Evolutionary conservation across 257 asterid genomes (phyloP).

Genomic region (Ballota nigra): DNA sequence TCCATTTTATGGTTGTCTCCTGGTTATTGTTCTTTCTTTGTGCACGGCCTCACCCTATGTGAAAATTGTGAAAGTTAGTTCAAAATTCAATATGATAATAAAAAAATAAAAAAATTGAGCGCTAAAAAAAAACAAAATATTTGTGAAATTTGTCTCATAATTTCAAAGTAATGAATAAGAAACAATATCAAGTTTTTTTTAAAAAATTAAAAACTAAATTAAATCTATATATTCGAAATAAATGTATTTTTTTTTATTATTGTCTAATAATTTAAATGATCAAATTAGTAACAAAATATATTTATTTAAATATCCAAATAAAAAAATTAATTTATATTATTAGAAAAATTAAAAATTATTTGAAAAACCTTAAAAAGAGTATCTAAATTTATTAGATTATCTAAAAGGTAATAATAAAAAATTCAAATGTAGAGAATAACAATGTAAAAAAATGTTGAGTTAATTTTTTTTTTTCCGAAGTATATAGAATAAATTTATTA

Average conservation of each 20-base stretch:
- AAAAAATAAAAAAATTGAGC: no score
- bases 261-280: neutral
- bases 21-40: neutral
- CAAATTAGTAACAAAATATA: neutral
- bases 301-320: neutral
- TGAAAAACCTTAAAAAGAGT: neutral
- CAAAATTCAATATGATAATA: no score
- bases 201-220: neutral
- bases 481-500: no score
- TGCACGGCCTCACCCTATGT: neutral
- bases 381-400: neutral
- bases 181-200: neutral
- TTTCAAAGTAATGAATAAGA: neutral
- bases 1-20: constrained; percentile 8
- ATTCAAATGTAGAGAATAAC: neutral
- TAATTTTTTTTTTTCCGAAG: neutral
- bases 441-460: neutral
- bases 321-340: neutral
- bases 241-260: neutral
- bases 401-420: neutral
- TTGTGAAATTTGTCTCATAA: neutral
- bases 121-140: no score
- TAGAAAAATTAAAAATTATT: neutral
- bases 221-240: no score
- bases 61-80: constrained; percentile 4